phyloP scores from a whole-genome alignment of 805 yeast species.

The Cyberlindnera veronae region DNA sequence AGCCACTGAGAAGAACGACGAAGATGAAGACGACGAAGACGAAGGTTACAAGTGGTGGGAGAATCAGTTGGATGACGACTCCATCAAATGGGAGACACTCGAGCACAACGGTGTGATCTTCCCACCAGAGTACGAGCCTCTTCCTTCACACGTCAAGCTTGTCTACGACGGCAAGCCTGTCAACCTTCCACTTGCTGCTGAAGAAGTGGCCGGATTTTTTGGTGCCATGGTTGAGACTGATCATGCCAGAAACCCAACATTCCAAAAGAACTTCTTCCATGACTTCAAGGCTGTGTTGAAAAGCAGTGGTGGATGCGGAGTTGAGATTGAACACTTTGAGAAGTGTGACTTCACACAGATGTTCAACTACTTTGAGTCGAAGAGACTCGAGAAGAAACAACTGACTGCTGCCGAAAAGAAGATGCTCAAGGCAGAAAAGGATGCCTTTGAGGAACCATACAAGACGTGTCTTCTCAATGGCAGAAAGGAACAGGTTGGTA shows the following conservation, averaged over 20 bases:
- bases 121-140: conserved; percentile 87
- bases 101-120: conserved; percentile 90
- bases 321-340: conserved; percentile 51
- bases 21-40: conserved; percentile 49
- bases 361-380: conserved; percentile 62
- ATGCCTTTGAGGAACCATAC: conserved; percentile 72
- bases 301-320: conserved; percentile 64
- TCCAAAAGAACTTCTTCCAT: conserved; percentile 80
- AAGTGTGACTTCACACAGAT: conserved; percentile 79
- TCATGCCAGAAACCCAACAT: conserved; percentile 82
- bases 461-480: conserved; percentile 82
- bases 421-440: conserved; percentile 65
- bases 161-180: conserved; percentile 77
- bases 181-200: conserved; percentile 73
- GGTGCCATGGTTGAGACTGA: conserved; percentile 87
- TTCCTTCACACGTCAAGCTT: conserved; percentile 74
- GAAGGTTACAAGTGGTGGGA: conserved; percentile 86
- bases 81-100: conserved; percentile 80
- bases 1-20: conserved; percentile 43
- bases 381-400: conserved; percentile 68
- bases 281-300: conserved; percentile 71
- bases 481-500: conserved; percentile 87
- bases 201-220: conserved; percentile 94
- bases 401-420: conserved; percentile 75
- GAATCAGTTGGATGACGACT: conserved; percentile 62